Base-by-base conservation (phyloP, 2,329 filamentous ascomycete species). In the Tricladium varicosporioides region DNA sequence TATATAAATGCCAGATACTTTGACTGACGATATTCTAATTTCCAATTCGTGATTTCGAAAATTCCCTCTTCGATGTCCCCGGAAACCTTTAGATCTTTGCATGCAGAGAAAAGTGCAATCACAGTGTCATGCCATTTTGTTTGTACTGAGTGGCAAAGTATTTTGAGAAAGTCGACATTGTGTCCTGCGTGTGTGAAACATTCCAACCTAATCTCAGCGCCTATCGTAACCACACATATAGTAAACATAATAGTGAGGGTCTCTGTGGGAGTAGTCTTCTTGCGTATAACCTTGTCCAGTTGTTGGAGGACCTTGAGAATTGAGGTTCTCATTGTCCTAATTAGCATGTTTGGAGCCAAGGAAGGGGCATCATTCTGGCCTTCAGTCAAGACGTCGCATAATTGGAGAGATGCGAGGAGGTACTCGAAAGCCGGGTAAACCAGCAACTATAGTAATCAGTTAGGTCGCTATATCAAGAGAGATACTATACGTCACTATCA, bases 31-130 rank as follows among this genome's bases (percentile, higher is more conserved):
- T 56, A 56, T n/a, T 56, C 53, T 51, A 50, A 40, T 27, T 51
- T 56, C 53, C 53, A 56, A 46, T 45, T 56, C 19, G 53, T 56
- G 18, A 56, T 45, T 46, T 56, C 53, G 32, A 56, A 51, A 47
- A 56, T 31, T 16, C 47, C 51, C 53, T 56, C 53, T 27, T 47
- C 31, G 27, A 56, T 56, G 46, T 51, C 47, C 42, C 53, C 53
- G 15, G 47, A 51, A 45, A 56, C 53, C 46, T 56, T 56, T 5
- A 56, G 22, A 51, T 56, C 47, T 56, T 56, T 56, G 19, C 53
- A 56, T 18, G 53, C 53, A 36, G 53, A 50, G 40, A 56, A 56
- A n/a, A 56, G 19, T 56, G 53, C 53, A 45, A 56, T 51, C 14
- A 56, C 36, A 32, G 53, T 56, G 42, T 56, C 53, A 18, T 56